Evolutionary conservation across 768 basidiomycete genomes (phyloP).

Genomic region (Russula dissimulans): DNA sequence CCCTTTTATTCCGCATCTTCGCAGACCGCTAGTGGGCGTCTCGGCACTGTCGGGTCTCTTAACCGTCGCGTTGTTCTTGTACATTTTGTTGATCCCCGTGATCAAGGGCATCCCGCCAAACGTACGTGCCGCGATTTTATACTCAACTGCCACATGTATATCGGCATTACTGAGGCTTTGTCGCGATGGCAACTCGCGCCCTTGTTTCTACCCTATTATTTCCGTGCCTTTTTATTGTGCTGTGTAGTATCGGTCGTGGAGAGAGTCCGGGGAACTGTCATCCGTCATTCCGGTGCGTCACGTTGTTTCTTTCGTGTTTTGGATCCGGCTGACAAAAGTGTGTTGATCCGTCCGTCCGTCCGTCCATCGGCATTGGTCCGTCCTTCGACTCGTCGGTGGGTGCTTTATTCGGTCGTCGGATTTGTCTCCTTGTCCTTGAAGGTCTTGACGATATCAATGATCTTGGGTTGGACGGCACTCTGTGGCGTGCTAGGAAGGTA

Average conservation of each 20-base stretch:
- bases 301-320: no score
- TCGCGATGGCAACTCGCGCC: conserved; percentile 22
- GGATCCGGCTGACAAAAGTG: no score
- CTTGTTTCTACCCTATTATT: no score
- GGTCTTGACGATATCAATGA: conserved; percentile 56
- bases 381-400: no score
- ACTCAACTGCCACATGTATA: neutral
- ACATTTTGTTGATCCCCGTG: conserved; percentile 59
- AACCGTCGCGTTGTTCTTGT: conserved; percentile 65
- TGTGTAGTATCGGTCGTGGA: conserved; percentile 62
- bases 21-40: conserved; percentile 44
- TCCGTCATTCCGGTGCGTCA: conserved; percentile 52
- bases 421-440: neutral
- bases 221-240: neutral
- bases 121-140: conserved; percentile 34
- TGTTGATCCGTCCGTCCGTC: no score
- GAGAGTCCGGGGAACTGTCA: conserved; percentile 58
- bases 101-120: conserved; percentile 59
- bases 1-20: neutral
- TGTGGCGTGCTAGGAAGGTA: conserved; percentile 57
- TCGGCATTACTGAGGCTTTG: neutral
- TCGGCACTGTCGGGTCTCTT: conserved; percentile 47
- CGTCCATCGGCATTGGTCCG: no score
- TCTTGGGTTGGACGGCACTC: conserved; percentile 58
- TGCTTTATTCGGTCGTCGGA: no score